phyloP scores from a whole-genome alignment of 2,329 filamentous ascomycete genomes.

The Thelonectria rubi region DNA sequence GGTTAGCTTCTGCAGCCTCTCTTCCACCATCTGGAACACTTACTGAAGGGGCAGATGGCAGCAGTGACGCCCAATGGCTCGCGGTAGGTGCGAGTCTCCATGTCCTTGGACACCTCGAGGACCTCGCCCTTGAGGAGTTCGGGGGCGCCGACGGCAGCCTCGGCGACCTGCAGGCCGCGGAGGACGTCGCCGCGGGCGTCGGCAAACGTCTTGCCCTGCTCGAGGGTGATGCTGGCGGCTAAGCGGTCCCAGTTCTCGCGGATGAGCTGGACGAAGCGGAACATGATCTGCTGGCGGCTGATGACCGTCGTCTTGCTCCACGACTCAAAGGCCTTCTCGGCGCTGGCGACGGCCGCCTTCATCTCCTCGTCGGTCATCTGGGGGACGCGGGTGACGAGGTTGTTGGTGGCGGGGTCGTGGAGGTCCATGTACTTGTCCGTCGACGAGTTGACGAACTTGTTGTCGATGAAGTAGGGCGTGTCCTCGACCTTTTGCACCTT shows the following conservation, averaged over 20 bases:
- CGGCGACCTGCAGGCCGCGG: conserved; percentile 83
- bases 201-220: conserved; percentile 89
- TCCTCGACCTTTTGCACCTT: conserved; percentile 73
- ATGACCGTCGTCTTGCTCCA: conserved; percentile 80
- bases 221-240: conserved; percentile 84
- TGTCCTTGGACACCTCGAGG: conserved; percentile 86
- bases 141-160: conserved; percentile 82
- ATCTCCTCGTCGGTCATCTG: conserved; percentile 84
- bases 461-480: conserved; percentile 85
- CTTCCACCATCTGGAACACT: conserved; percentile 44
- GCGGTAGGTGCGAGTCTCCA: conserved; percentile 85
- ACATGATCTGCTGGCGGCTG: conserved; percentile 84
- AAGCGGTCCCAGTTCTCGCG: conserved; percentile 86
- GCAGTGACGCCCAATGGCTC: conserved; percentile 84
- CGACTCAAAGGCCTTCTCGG: conserved; percentile 76
- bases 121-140: conserved; percentile 86
- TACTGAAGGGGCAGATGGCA: conserved; percentile 88
- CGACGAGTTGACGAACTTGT: conserved; percentile 75
- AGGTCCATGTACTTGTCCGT: conserved; percentile 80
- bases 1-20: conserved; percentile 23
- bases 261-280: conserved; percentile 82
- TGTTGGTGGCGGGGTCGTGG: conserved; percentile 85
- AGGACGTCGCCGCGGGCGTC: conserved; percentile 85
- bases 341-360: conserved; percentile 77
- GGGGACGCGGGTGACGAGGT: conserved; percentile 83